Conservation (phyloP, 768 basidiomycete species). For the Zangia roseola region DNA sequence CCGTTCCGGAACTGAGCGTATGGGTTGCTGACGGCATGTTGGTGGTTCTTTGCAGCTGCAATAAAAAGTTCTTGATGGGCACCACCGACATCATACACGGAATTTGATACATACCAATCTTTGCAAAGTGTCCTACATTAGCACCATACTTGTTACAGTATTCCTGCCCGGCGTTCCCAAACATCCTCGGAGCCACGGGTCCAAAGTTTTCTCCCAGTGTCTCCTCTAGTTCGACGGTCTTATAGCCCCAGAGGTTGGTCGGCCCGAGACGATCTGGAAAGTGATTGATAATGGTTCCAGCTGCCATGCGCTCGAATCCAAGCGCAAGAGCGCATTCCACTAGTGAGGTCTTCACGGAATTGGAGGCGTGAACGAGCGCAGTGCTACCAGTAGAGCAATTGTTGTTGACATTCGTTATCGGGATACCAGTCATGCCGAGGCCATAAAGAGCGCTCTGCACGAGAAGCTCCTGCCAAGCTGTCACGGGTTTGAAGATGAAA, state of each 20-base stretch:
- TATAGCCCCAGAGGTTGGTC: constrained; percentile 39
- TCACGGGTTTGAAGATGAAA: too few species aligned
- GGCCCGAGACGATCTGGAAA: constrained; percentile 53
- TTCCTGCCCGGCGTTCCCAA: constrained; percentile 66
- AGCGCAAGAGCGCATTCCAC: constrained; percentile 75
- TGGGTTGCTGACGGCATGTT: constrained; percentile 74
- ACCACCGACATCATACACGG: neutral
- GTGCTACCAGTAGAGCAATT: constrained; percentile 80
- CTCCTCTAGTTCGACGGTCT: constrained; percentile 46
- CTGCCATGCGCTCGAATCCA: constrained; percentile 80
- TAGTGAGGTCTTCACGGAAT: constrained; percentile 62
- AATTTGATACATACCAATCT: constrained; percentile 55
- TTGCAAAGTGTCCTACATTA: constrained; percentile 60
- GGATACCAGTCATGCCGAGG: constrained; percentile 78
- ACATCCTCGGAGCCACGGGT: constrained; percentile 67
- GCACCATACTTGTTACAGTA: constrained; percentile 72
- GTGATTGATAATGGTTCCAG: constrained; percentile 66
- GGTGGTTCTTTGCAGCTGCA: constrained; percentile 77
- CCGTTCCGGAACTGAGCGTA: constrained; percentile 81
- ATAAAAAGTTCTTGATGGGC: neutral
- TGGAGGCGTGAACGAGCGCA: constrained; percentile 69
- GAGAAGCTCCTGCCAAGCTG: too few species aligned
- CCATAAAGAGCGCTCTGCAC: constrained; percentile 71
- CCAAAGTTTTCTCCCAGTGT: constrained; percentile 57
- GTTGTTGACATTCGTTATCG: constrained; percentile 83